A percentile compares a stretch with the other conserved stretches of the same genome.
Evolutionary conservation across 495 filamentous ascomycete genomes (phyloP).

Genomic region (Annulohypoxylon moriforme): DNA sequence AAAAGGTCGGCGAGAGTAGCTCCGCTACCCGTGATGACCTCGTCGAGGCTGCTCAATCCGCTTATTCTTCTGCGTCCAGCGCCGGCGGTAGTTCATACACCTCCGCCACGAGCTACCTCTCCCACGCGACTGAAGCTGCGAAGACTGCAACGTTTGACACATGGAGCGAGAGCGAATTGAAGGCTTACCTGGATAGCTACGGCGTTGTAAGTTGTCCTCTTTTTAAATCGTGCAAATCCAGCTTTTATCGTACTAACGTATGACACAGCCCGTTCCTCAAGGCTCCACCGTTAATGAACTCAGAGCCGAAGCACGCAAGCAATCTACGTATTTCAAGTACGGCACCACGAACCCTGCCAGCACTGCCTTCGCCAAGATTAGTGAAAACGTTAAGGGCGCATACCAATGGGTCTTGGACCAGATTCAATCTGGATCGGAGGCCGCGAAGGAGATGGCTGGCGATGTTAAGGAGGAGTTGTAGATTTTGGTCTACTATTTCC

Average conservation of each 20-base stretch:
- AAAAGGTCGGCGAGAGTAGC: constrained; percentile 73
- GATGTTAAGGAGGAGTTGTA: constrained; percentile 55
- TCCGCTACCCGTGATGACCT: constrained; percentile 78
- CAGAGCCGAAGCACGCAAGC: constrained; percentile 73
- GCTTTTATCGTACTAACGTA: constrained; percentile 50
- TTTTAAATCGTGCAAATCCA: background rate
- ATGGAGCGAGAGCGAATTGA: constrained; percentile 83
- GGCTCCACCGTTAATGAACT: constrained; percentile 70
- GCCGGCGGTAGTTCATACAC: constrained; percentile 75
- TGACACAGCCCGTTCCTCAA: constrained; percentile 65
- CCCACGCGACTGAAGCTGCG: constrained; percentile 72
- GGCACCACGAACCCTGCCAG: constrained; percentile 74
- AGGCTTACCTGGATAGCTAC: constrained; percentile 83
- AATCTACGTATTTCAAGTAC: constrained; percentile 81
- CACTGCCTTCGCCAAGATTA: constrained; percentile 72
- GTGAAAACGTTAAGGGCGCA: constrained; percentile 60
- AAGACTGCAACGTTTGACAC: constrained; percentile 80
- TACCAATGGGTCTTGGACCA: constrained; percentile 69
- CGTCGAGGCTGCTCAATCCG: constrained; percentile 73
- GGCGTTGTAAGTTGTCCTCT: constrained; percentile 64
- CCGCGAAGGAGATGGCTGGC: constrained; percentile 67
- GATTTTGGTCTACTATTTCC: background rate
- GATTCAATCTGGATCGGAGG: constrained; percentile 70
- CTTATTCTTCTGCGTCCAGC: constrained; percentile 75
- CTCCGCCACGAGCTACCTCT: constrained; percentile 78